Percentiles rank a stretch among this genome's conserved stretches.
These are phyloP conservation scores for Coffea canephora DNA, from an alignment of 257 asterid genomes.

Conservation along the genomic window DNA sequence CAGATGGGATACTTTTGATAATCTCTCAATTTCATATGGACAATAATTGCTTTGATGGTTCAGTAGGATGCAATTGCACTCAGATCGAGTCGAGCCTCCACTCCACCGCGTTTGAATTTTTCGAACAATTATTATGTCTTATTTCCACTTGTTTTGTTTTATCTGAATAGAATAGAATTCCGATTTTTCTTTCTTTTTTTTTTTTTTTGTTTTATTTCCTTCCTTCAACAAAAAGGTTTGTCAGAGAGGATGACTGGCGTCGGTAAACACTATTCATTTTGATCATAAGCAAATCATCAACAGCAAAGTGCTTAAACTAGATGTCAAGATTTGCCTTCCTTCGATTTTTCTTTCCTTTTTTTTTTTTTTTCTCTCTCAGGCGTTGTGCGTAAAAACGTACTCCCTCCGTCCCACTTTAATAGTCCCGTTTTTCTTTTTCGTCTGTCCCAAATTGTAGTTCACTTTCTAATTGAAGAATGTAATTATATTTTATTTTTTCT, in stretches of 20 bases:
- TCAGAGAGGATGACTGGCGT: too few species aligned
- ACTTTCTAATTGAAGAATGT: too few species aligned
- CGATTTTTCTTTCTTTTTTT: neutral
- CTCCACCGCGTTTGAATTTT: neutral
- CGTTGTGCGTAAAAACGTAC: too few species aligned
- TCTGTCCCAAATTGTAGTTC: too few species aligned
- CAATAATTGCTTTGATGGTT: conserved; percentile 21
- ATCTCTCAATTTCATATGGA: conserved; percentile 19
- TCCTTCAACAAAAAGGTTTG: too few species aligned
- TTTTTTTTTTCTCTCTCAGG: too few species aligned
- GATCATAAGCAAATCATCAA: neutral
- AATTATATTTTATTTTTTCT: too few species aligned
- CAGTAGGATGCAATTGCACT: conserved; percentile 10
- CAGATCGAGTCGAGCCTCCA: neutral
- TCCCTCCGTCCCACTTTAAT: too few species aligned
- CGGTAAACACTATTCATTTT: neutral
- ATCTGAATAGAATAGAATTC: neutral
- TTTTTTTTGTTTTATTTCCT: too few species aligned
- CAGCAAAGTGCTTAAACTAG: neutral
- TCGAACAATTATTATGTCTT: neutral
- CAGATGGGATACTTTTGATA: neutral
- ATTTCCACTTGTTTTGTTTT: neutral
- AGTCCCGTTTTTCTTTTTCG: too few species aligned
- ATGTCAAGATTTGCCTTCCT: neutral
- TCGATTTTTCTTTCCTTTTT: too few species aligned